phyloP scores from a whole-genome alignment of 2,329 filamentous ascomycete genomes.

The Lecanosticta acicola region DNA sequence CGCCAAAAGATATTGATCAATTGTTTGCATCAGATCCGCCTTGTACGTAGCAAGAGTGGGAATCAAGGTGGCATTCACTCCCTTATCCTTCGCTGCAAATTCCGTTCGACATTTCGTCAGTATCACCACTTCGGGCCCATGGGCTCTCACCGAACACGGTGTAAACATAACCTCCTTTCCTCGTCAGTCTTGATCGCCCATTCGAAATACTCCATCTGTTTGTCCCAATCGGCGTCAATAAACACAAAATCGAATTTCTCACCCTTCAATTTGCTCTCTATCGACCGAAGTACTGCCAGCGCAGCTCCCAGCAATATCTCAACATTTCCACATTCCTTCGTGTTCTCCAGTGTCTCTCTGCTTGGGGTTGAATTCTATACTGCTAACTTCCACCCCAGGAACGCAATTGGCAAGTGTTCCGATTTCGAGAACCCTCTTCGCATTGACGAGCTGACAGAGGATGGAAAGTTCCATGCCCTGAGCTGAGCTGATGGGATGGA shows the following conservation, averaged over 20 bases:
- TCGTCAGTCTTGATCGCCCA: constrained; percentile 19
- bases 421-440: constrained; percentile 44
- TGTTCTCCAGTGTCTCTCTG: constrained; percentile 37
- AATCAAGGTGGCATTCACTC: constrained; percentile 17
- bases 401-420: constrained; percentile 47
- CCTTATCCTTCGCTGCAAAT: constrained; percentile 13
- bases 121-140: too few relatives aligned
- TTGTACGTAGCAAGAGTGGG: constrained; percentile 18
- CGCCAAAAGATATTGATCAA: constrained; percentile 20
- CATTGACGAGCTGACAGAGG: constrained; percentile 27
- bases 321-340: constrained; percentile 19
- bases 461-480: constrained; percentile 39
- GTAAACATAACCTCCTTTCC: constrained; percentile 8
- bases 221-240: constrained; percentile 23
- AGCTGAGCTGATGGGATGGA: constrained; percentile 32
- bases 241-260: constrained; percentile 25
- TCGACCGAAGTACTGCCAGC: constrained; percentile 17
- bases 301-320: constrained; percentile 22
- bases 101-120: too few relatives aligned
- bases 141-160: too few relatives aligned
- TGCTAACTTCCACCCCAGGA: constrained; percentile 42
- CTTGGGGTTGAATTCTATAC: constrained; percentile 46
- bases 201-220: constrained; percentile 21
- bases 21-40: constrained; percentile 7
- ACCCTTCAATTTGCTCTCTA: constrained; percentile 10